Evolutionary conservation across 345 rosid species (phyloP).

Genomic region (Durio zibethinus): DNA sequence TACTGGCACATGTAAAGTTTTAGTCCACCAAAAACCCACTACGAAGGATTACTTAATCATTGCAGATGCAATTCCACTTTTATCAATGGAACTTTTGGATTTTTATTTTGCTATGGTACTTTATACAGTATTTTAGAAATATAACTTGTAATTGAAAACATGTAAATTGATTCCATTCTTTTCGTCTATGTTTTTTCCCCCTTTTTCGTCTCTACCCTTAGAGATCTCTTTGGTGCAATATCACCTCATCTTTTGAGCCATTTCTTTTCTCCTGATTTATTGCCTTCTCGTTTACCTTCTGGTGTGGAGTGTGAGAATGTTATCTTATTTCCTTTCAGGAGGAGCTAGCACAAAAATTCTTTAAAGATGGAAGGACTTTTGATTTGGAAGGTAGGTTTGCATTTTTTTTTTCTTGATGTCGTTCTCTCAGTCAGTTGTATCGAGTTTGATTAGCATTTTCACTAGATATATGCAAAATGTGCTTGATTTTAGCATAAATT

Average conservation of each 20-base stretch:
- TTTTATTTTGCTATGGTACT: neutral
- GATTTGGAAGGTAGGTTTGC: constrained; percentile 74
- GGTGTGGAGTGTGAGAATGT: neutral
- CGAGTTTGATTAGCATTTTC: neutral
- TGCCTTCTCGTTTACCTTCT: neutral
- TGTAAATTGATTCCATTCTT: neutral
- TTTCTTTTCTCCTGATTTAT: neutral
- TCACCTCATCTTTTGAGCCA: neutral
- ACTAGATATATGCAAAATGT: neutral
- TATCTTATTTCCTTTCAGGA: constrained; percentile 37
- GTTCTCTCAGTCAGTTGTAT: neutral
- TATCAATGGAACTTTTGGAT: neutral
- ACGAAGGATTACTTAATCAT: neutral
- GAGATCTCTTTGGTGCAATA: neutral
- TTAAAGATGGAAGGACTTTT: constrained; percentile 74
- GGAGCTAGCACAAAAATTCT: constrained; percentile 75
- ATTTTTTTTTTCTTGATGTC: neutral
- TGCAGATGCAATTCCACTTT: neutral
- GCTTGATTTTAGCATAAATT: neutral
- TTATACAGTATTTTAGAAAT: neutral
- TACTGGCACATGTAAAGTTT: neutral
- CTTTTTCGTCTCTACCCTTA: neutral
- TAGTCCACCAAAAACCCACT: neutral
- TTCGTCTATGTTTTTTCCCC: neutral
- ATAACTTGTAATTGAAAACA: neutral